A percentile compares a stretch with the other conserved stretches of the same genome.
Conservation (phyloP, 345 rosid genomes). For the Psidium friedrichsthalianum region DNA sequence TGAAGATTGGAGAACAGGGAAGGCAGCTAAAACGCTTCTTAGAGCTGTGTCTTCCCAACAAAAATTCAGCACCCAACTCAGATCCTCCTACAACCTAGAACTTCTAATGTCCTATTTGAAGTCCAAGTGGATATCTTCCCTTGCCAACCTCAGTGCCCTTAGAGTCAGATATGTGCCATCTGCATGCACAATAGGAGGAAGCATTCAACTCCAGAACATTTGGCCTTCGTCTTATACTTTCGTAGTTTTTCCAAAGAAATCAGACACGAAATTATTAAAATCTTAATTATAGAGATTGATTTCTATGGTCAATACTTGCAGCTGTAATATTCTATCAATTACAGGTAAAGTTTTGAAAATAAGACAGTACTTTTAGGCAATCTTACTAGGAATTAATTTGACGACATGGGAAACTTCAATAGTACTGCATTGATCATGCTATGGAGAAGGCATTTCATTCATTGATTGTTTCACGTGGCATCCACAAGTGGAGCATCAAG, state of each 20-base stretch:
- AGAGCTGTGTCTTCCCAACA: slow-evolving; percentile 5
- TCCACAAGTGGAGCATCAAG: no score
- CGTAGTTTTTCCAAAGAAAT: neutral
- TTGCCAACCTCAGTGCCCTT: neutral
- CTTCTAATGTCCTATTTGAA: neutral
- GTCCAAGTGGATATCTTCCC: neutral
- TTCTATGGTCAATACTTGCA: neutral
- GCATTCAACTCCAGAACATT: neutral
- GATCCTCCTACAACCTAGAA: neutral
- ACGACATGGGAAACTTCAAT: neutral
- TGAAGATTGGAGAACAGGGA: slow-evolving; percentile 27
- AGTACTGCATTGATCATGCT: neutral
- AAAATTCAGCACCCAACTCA: neutral
- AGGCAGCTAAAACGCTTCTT: slow-evolving; percentile 17
- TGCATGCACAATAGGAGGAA: neutral
- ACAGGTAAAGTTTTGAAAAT: neutral
- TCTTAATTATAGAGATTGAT: neutral
- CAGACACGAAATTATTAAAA: neutral
- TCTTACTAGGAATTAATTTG: neutral
- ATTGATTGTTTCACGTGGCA: neutral
- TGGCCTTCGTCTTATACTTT: neutral
- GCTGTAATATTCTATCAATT: neutral
- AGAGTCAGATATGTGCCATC: neutral
- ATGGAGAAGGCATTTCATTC: neutral
- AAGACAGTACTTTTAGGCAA: neutral